Conservation (phyloP, 2,329 filamentous ascomycete species). For the Talaromyces amestolkiae region DNA sequence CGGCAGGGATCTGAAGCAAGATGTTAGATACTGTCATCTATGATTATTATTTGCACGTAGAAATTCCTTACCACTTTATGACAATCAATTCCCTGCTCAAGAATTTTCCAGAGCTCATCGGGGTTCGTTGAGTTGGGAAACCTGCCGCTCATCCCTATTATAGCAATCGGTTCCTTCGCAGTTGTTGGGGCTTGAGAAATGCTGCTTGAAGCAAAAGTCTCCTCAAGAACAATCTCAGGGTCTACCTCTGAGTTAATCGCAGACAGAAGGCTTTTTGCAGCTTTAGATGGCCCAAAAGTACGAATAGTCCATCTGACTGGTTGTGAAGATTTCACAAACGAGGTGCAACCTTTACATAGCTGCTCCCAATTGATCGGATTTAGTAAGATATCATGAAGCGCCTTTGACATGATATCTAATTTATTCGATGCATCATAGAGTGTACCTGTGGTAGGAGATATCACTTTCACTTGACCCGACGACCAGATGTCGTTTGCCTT, state of each 20-base stretch:
- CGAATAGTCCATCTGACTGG: neutral
- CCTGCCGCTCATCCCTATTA: slow-evolving; percentile 34
- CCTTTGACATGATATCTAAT: neutral
- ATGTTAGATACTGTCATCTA: neutral
- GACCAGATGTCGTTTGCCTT: neutral
- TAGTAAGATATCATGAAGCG: neutral
- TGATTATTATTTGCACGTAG: slow-evolving; percentile 23
- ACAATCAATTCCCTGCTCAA: slow-evolving; percentile 32
- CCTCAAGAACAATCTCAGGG: neutral
- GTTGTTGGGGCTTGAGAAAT: neutral
- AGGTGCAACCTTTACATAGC: neutral
- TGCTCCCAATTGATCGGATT: neutral
- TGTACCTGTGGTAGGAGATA: neutral
- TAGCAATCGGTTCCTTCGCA: neutral
- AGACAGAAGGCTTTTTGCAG: neutral
- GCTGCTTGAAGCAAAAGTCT: neutral
- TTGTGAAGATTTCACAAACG: neutral
- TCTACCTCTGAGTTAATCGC: neutral
- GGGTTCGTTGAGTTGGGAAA: slow-evolving; percentile 60
- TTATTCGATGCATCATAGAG: neutral
- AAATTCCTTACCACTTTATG: slow-evolving; percentile 24
- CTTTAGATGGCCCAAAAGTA: neutral
- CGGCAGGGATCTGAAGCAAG: slow-evolving; percentile 24
- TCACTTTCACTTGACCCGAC: neutral
- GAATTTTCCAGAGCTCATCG: slow-evolving; percentile 52